phyloP scores from a whole-genome alignment of 371 early-diverging fungal genomes.

The Mortierella sp. region DNA sequence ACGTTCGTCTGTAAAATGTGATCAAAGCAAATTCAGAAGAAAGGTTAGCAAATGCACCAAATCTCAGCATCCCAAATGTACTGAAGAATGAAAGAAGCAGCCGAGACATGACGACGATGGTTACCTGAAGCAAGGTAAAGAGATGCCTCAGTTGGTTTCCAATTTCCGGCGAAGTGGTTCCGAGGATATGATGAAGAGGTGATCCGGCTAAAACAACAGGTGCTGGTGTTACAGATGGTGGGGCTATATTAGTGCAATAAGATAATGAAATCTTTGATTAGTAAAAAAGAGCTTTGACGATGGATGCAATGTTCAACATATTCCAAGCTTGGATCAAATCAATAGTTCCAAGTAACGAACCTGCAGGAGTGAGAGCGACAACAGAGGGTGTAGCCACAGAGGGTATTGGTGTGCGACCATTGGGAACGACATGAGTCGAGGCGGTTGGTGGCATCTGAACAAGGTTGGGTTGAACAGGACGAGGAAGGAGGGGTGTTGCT shows the following conservation, averaged over 20 bases:
- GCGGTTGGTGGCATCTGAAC: slow-evolving; percentile 20
- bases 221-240: not conserved
- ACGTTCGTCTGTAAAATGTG: slow-evolving; percentile 23
- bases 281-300: not conserved
- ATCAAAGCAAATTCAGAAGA: not conserved
- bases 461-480: slow-evolving; percentile 12
- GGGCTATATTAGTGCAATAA: not conserved
- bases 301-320: not conserved
- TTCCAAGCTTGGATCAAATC: not conserved
- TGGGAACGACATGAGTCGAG: slow-evolving; percentile 15
- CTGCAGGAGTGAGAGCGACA: not conserved
- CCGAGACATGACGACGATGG: not conserved
- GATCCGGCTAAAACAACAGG: slow-evolving; percentile 48
- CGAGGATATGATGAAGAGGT: slow-evolving; percentile 44
- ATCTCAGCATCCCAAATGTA: not conserved
- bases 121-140: slow-evolving; percentile 44
- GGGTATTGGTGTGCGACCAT: slow-evolving; percentile 22
- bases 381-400: slow-evolving; percentile 13
- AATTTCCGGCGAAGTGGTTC: slow-evolving; percentile 19
- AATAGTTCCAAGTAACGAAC: not conserved
- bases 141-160: slow-evolving; percentile 29
- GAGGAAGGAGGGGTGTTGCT: slow-evolving; percentile 4
- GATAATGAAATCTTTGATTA: not conserved
- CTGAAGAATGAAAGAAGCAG: not conserved
- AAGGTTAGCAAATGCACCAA: not conserved